Base-by-base conservation (phyloP, 306 rosid genomes). In the Pueraria montana region DNA sequence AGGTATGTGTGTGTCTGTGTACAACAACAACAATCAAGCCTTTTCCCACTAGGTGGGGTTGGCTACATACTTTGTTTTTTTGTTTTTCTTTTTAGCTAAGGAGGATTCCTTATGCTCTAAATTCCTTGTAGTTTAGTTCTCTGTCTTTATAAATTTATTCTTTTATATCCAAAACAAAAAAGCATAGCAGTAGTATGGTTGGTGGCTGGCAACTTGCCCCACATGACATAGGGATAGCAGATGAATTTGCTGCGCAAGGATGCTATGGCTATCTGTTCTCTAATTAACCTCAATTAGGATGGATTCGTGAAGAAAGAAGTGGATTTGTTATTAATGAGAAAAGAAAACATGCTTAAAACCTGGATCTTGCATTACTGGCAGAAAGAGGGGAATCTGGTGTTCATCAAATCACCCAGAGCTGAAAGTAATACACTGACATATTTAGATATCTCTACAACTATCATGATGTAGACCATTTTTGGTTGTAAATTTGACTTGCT, bases 161-260 rank as follows among this genome's bases (percentile, higher is more conserved):
- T n/a, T 27, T 72, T 38, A 20, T 18, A 38, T 66, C 14, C 45
- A 16, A 42, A 24, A 40, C 20, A 69, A 24, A 49, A 30, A 13
- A 8, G 14, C 42, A 9, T 32, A 62, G 72, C 46, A 27, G 23
- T 63, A 17, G 42, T 30, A 76, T 76, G 27, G 4, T 59, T 43
- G 74, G 9, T 71, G 43, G 16, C 74, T 72, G 65, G 55, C 55
- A 48, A 74, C 67, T 49, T 49, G 74, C 66, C 12, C 42, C 40
- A 34, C 58, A 24, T 30, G 16, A 32, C 46, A 27, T 18, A 50
- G 55, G 59, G 67, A 74, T 46, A 52, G 68, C 53, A 46, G 14
- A 64, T 4, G 59, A 65, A 55, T 49, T 38, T 53, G 6, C 53
- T 75, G 59, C 13, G 27, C 40, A 21, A 65, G 11, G 24, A 59